A percentile compares a stretch with the other conserved stretches of the same genome.
Conservation (phyloP, 2,329 filamentous ascomycete species). For the Pestalotiopsis sp. region DNA sequence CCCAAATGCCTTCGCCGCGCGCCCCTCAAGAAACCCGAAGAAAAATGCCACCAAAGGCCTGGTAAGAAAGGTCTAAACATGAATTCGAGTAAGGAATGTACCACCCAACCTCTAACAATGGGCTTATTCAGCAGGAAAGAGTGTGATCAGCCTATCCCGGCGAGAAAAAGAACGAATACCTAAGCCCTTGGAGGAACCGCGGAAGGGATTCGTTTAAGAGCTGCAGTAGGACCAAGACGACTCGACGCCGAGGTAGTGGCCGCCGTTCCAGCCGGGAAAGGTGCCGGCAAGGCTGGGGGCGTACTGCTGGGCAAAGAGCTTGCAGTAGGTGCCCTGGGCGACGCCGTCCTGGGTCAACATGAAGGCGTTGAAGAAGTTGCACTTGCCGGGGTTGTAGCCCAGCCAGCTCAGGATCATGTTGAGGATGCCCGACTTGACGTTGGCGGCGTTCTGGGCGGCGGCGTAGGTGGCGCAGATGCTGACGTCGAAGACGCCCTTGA, state of each 20-base stretch:
- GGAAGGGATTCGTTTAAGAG: not conserved
- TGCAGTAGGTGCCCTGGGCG: conserved; percentile 17
- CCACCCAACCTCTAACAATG: not conserved
- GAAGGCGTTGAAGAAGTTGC: conserved; percentile 19
- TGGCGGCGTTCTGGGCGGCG: conserved; percentile 16
- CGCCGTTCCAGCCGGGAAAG: conserved; percentile 9
- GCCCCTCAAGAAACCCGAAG: not conserved
- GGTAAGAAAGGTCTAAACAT: not conserved
- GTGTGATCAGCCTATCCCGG: not conserved
- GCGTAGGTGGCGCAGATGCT: conserved; percentile 16
- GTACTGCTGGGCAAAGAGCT: conserved; percentile 18
- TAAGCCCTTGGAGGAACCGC: not conserved
- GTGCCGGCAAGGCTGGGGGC: conserved; percentile 1
- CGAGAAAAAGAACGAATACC: not conserved
- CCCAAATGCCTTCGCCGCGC: not conserved
- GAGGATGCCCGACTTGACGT: conserved; percentile 2
- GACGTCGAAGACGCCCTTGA: conserved; percentile 17
- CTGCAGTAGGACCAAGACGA: conserved; percentile 10
- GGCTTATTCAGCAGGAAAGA: not conserved
- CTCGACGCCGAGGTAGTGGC: conserved; percentile 10
- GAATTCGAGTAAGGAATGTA: not conserved
- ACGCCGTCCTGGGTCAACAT: conserved; percentile 16
- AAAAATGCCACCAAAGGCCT: not conserved
- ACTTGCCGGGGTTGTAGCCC: conserved; percentile 17
- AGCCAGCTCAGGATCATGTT: conserved; percentile 2